A percentile compares a stretch with the other conserved stretches of the same genome.
These are phyloP conservation scores for Floccularia luteovirens DNA, from an alignment of 768 basidiomycete genomes.

Conservation along the genomic window DNA sequence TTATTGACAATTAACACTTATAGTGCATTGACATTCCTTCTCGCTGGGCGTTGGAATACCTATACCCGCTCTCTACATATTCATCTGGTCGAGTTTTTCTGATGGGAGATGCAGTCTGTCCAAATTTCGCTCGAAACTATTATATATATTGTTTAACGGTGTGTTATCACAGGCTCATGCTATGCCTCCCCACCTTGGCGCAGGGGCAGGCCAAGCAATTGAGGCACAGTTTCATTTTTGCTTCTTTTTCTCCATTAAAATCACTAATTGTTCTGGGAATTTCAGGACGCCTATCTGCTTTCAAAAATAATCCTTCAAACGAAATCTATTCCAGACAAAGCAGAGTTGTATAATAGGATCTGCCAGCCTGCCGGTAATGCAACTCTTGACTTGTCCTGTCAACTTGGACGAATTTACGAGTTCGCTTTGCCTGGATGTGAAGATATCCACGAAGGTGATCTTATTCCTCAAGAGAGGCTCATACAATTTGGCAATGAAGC, in stretches of 20 bases:
- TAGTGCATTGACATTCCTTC: constrained; percentile 47
- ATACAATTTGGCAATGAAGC: no score
- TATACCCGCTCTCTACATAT: constrained; percentile 42
- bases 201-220: constrained; percentile 52
- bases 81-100: constrained; percentile 41
- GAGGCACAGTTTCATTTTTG: constrained; percentile 26
- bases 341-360: not conserved
- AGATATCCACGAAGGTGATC: not conserved
- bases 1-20: not conserved
- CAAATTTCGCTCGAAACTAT: no score
- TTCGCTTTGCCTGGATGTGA: not conserved
- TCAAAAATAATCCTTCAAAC: not conserved
- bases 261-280: no score
- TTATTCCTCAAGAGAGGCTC: not conserved
- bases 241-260: not conserved
- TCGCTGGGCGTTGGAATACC: constrained; percentile 59
- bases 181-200: constrained; percentile 47
- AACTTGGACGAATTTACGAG: not conserved
- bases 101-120: constrained; percentile 42
- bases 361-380: not conserved
- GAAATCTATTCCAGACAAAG: not conserved
- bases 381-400: not conserved
- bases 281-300: not conserved
- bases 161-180: constrained; percentile 45
- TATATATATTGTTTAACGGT: no score